Evolutionary conservation across 768 basidiomycete genomes (phyloP), one percentile per base, ranked within the genome.

Genomic region (Mycena maculata): DNA sequence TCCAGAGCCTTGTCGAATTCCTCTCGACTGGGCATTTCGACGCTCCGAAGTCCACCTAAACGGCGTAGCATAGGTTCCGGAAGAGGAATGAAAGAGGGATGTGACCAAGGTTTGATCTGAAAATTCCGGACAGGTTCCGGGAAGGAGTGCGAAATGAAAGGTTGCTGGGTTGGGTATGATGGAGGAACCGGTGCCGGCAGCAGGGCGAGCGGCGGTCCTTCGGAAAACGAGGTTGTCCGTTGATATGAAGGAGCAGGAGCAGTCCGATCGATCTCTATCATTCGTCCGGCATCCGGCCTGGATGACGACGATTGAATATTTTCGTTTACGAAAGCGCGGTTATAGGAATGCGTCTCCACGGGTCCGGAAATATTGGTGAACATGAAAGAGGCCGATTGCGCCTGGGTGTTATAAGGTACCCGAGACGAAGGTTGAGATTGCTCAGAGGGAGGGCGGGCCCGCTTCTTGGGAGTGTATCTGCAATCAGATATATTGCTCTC

Each of bases 391-490:
- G 67, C 70, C 3, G 61, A 45, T 44, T 71, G 61, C 22, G 69
- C 73, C 45, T 71, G 71, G 13, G 68, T 63, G 31, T 69, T 63
- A 28, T 66, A 65, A 11, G 74, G 72, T 16, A 70, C 67, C 10
- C 69, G 69, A 25, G 69, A 30, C 15, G 44, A 18, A 15, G 60
- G 18, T 28, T 45, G 52, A 38, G 36, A 10, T 48, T 65, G 63
- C 20, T 86, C 27, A 79, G 74, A 20, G 83, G 83, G 42, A 84
- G 83, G 72, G 85, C 90, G 70, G 85, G 85, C 60, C 15, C 89
- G 80, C 70, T 90, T 90, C 78, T 92, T 91, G 11, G 90, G 90
- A 38, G 90, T 90, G 72, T 92, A 91, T 71, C 90, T 90, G 76
- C 90, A 91, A 52, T 87, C 85, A 18, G 78, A 76, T 41, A 83